Evolutionary conservation across 2,329 filamentous ascomycete species (phyloP), one percentile per base, ranked within the genome.

Genomic region (Arthrobotrys musiformis): DNA sequence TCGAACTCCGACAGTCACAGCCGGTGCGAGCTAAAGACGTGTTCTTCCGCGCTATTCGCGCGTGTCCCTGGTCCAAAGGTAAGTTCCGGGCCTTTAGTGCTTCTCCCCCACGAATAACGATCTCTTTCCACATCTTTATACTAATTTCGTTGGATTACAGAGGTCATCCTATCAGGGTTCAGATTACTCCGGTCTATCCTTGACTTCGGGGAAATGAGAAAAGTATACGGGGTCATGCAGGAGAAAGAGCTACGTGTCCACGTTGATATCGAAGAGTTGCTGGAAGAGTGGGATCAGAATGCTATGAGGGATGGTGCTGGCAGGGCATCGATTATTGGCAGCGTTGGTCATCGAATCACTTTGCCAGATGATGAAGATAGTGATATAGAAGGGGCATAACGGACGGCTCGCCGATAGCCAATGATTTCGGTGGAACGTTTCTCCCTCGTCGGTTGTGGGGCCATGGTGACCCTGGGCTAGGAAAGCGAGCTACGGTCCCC

Each of bases 211-310:
- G 88, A 90, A 67, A 79, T 89, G 75, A 85, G 83, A 63, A 85
- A 85, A 61, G 81, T 90, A 15, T 88, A 87, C 81, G 85, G 86
- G 78, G 85, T 89, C 5, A 84, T 90, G 81, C 84, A 74, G 30
- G 89, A 91, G 82, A 90, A 90, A 82, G 89, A 89, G 80, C 78
- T 90, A 77, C 85, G 90, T 75, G 82, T 90, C 24, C 87, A 88
- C 82, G 83, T 88, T 63, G 85, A 89, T 80, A 81, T 89, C 30
- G 85, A 87, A 76, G 84, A 85, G 17, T 77, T 82, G 40, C 79
- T 86, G 62, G 82, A 84, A 37, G 82, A 83, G 30, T 79, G 82
- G 44, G 81, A 81, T 33, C 68, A 66, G 42, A 8, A 58, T 11
- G 30, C 30, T 19, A 58, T 40, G 54, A 26, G 24, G 11, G 68